Evolutionary conservation across 345 rosid species (phyloP), one percentile per base, ranked within the genome.

Genomic region (Eucalyptus brandiana): DNA sequence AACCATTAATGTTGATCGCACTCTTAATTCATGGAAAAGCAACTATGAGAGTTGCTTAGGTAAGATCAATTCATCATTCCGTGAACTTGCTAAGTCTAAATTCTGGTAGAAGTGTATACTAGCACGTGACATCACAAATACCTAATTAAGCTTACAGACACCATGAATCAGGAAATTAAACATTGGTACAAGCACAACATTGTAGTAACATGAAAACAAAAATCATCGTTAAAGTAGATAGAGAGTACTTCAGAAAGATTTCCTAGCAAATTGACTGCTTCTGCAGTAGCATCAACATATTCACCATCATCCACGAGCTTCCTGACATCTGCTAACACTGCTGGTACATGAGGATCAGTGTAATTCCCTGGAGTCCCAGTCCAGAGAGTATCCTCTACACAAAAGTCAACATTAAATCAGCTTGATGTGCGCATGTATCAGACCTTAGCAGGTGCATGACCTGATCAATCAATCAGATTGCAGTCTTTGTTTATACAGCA

Each of bases 381-480:
- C 99, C 98, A 97, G 23, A 97, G 94, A 17, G 99, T 95, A 89
- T 97, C 99, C 94, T 96, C 97, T 97, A 88, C 86, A 93, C 89
- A 86, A 88, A 5, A 80, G 88, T 65, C 58, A 54, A 60, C 83
- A 54, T 87, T 50, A 51, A 47, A 89, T 69, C 23, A 54, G 60
- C 37, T 9, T 54, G 65, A 54, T 12, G 2, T 0, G 32, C 4
- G 8, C 3, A 2, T 6, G 53, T 1, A 48, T 49, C 58, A 47
- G 6, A 48, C 87, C 2, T 12, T 30, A 47, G 87, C 87, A 86
- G 56, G 58, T 2, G 5, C 87, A 47, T 30, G 54, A 86, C 1
- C 87, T 9, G 51, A 48, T 37, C 26, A 86, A 26, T 28, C 15
- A 34, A 21, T 47, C 15, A 49, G 42, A 86, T 12, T 47, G 8